A percentile compares a stretch with the other conserved stretches of the same genome.
Evolutionary conservation across 1,284 basidiomycete species (phyloP).

Genomic region (Pascua guehoae): DNA sequence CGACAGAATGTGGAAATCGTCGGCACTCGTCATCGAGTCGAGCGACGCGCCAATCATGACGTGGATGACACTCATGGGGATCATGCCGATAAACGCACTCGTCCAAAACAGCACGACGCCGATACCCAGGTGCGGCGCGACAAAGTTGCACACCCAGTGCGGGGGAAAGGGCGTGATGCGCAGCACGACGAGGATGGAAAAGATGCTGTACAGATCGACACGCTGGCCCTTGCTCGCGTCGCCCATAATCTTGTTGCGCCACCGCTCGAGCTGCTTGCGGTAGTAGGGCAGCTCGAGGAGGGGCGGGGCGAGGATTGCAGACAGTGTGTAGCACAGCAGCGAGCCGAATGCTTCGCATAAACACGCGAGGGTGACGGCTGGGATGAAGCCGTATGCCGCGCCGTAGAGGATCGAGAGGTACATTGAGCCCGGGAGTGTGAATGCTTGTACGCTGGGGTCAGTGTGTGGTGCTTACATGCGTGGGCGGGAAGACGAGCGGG

Average conservation of each 20-base stretch:
- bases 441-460: constrained; percentile 76
- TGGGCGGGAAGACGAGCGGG: neutral
- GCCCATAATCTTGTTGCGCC: constrained; percentile 50
- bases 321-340: constrained; percentile 87
- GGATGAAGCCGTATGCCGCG: constrained; percentile 89
- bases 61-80: constrained; percentile 89
- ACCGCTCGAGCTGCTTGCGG: constrained; percentile 48
- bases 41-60: constrained; percentile 90
- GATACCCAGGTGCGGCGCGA: constrained; percentile 91
- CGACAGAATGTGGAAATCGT: constrained; percentile 87
- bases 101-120: constrained; percentile 80
- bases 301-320: constrained; percentile 81
- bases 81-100: constrained; percentile 83
- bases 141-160: constrained; percentile 92
- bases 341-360: constrained; percentile 87
- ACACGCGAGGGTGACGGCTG: constrained; percentile 86
- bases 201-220: constrained; percentile 45
- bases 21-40: constrained; percentile 89
- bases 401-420: constrained; percentile 95
- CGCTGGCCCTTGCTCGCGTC: constrained; percentile 41
- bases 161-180: constrained; percentile 84
- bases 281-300: constrained; percentile 80
- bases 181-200: constrained; percentile 80
- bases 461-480: neutral
- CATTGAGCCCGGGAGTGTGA: constrained; percentile 95